Base-by-base conservation (phyloP, 495 filamentous ascomycete genomes). In the Aspergillus kassunensis region DNA sequence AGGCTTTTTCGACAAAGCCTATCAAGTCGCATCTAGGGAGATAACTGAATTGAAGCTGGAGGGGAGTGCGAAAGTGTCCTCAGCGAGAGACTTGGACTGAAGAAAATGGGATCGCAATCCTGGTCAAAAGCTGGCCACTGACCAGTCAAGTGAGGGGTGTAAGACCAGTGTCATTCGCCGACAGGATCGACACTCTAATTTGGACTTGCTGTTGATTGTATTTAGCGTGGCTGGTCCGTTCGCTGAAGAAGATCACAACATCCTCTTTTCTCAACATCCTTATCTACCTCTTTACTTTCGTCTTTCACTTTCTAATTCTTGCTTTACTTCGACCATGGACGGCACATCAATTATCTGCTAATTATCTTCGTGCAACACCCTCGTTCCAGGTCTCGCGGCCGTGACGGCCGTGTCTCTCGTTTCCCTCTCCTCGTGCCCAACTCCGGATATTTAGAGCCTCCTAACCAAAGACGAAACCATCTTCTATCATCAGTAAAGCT, bases 241-340 rank as follows among this genome's bases (percentile, higher is more conserved):
- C 29, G 13, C 16, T 46, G 43, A 45, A 30, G 44, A 46, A 46
- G 44, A 45, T 45, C 42, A 7, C 7, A 30, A 16, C 42, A 18
- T 24, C 42, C 23, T 45, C 7, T 37, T 9, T 18, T 18, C 34
- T 16, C 4, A 5, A 3, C 15, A 16, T 16, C 15, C 34, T 37
- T 12, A n/a, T n/a, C n/a, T n/a, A n/a, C n/a, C n/a, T 11, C 5
- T 29, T 29, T 29, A 11, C 27, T 29, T 29, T 29, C 27, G 27
- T 6, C 27, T 11, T 29, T 29, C 10, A 10, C 30, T 33, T 33
- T 33, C n/a, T 33, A 33, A 33, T 11, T 36, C 15, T 19, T 36
- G 3, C 9, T 15, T 42, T 15, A 2, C 39, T 42, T 42, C 3
- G 20, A 15, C 21, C 12, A 42, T 25, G 10, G n/a, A n/a, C n/a